These are phyloP conservation scores for Paramecium sonneborni DNA, from an alignment of 73 alveolate genomes.

Conservation along the genomic window DNA sequence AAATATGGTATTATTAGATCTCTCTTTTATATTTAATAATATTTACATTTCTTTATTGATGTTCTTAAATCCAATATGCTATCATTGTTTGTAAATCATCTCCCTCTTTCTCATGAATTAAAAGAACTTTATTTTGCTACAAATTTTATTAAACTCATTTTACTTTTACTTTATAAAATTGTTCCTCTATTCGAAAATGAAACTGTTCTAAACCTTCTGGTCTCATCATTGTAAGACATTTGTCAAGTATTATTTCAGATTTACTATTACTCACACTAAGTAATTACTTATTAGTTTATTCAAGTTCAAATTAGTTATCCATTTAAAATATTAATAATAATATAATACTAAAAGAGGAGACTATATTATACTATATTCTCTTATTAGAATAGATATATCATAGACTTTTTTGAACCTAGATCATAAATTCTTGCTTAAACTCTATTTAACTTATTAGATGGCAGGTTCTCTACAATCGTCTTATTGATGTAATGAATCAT, in stretches of 20 bases:
- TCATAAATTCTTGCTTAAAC: slow-evolving; percentile 36
- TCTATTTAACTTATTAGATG: slow-evolving; percentile 34
- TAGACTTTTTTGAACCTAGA: background rate
- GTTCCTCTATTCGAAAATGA: background rate
- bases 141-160: background rate
- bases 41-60: background rate
- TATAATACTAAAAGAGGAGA: background rate
- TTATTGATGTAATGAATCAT: background rate
- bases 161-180: slow-evolving; percentile 6
- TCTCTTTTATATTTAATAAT: background rate
- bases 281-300: background rate
- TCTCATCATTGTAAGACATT: background rate
- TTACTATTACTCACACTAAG: background rate
- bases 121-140: background rate
- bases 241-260: background rate
- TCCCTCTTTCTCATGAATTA: slow-evolving; percentile 1
- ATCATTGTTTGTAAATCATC: slow-evolving; percentile 31
- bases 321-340: background rate
- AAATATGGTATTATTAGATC: slow-evolving; percentile 45
- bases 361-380: background rate
- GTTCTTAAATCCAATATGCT: slow-evolving; percentile 26
- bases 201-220: slow-evolving; percentile 19
- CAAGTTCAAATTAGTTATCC: slow-evolving; percentile 23
- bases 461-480: slow-evolving; percentile 6
- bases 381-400: background rate